Percentiles rank a stretch among this genome's conserved stretches.
phyloP scores from a whole-genome alignment of 2,329 filamentous ascomycete species.

The Arthrobotrys megalospora region DNA sequence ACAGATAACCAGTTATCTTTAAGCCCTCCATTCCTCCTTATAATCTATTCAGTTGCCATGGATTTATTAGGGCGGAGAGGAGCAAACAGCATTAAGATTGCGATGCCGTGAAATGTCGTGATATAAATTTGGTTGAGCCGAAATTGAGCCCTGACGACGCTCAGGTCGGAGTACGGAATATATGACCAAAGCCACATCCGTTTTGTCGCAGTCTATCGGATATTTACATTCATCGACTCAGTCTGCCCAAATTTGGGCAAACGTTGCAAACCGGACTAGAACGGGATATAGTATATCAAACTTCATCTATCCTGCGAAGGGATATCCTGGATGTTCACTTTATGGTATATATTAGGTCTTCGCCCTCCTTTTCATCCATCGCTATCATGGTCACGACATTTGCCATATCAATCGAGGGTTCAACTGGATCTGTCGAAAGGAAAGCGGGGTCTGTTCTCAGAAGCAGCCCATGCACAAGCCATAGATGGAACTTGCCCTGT shows the following conservation, averaged over 20 bases:
- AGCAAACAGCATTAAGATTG: slow-evolving; percentile 53
- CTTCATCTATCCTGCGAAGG: slow-evolving; percentile 24
- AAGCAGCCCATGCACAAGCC: slow-evolving; percentile 52
- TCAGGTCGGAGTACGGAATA: slow-evolving; percentile 28
- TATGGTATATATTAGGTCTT: slow-evolving; percentile 9
- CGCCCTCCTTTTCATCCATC: neutral
- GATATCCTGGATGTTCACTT: slow-evolving; percentile 11
- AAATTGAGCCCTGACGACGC: slow-evolving; percentile 48
- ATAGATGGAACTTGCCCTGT: slow-evolving; percentile 58
- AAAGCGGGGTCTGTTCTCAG: slow-evolving; percentile 55
- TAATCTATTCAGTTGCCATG: slow-evolving; percentile 34
- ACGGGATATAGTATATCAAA: neutral
- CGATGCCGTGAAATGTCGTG: slow-evolving; percentile 46
- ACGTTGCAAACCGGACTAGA: neutral
- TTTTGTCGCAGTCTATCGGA: slow-evolving; percentile 34
- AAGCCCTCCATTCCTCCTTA: slow-evolving; percentile 41
- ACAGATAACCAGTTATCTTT: slow-evolving; percentile 61
- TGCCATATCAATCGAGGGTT: neutral
- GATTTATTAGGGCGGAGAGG: slow-evolving; percentile 18
- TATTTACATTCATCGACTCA: slow-evolving; percentile 36
- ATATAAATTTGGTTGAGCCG: slow-evolving; percentile 47
- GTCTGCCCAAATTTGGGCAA: slow-evolving; percentile 1
- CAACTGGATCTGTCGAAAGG: neutral
- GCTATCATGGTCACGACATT: slow-evolving; percentile 1
- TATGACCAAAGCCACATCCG: slow-evolving; percentile 40